Evolutionary conservation across 345 rosid genomes (phyloP), one percentile per base, ranked within the genome.

Genomic region (Draba incana): DNA sequence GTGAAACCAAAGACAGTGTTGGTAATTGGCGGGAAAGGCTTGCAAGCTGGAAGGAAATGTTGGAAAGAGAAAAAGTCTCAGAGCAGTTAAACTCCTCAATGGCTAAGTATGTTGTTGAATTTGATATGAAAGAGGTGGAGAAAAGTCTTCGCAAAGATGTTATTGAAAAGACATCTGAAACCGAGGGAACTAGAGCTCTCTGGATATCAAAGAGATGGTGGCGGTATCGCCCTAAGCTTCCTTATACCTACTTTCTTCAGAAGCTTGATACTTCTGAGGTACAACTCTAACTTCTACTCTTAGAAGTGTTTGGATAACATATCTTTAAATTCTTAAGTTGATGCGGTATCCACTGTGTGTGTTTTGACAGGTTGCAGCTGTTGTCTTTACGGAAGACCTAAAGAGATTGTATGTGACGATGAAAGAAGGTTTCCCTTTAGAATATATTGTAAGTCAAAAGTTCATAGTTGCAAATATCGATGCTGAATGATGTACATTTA

Each of bases 171-270:
- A 75, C 70, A 59, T 66, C 84, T n/a, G 84, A 81, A 66, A 70
- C 89, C 16, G 83, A 72, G 57, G 92, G 97, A 79, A 79, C 82
- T 12, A 84, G 92, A 76, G 97, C 92, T 61, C 84, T 86, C 28
- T 92, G 98, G 98, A 92, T 92, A 80, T 82, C 98, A 35, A 92
- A 92, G 81, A 85, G 98, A 82, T 92, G 98, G 98, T 92, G 98
- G 98, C 85, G 82, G 38, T 92, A 92, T 75, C 97, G 93, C 74
- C 98, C 98, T 50, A 88, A 82, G 75, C 84, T 92, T 74, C 96
- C 97, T 28, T 92, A 92, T 60, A 88, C 91, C 47, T 92, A 88
- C 79, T 88, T 92, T 79, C 97, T 92, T 59, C 88, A 92, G 58
- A 92, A 90, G 75, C 93, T 92, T 65, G 98, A 92, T 74, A 72